Evolutionary conservation across 345 rosid genomes (phyloP), one percentile per base, ranked within the genome.

Genomic region (Nephelium lappaceum): DNA sequence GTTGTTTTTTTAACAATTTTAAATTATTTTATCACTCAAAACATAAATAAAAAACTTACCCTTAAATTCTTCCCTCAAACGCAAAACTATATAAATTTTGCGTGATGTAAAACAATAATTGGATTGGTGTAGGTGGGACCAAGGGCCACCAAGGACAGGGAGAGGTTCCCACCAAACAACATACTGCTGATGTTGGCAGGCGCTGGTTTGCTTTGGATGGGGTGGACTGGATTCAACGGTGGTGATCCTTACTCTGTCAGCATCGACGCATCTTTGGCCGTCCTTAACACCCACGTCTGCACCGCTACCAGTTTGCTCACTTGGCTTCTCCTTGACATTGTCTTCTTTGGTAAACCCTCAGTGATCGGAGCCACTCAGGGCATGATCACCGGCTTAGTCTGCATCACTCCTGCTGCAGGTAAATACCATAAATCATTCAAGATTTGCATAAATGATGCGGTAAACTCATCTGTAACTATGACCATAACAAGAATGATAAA

Each of bases 151-250:
- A 88, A 86, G 81, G 95, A 89, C 79, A 86, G 88, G 81, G 93
- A 91, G 73, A 84, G 93, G 75, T 91, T 89, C 69, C 93, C 92
- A 18, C 93, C 93, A 16, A 87, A 86, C 86, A 89, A 89, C 85
- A 88, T 91, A 6, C 75, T 89, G 42, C 87, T 91, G 62, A 91
- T 89, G 92, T 79, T 91, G 31, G 93, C 91, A 0, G 93, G 93
- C 31, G 91, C 92, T 1, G 92, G 95, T 25, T 83, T 91, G 6
- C 90, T 91, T 19, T 91, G 95, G 95, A 86, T 89, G 91, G 93
- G 93, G 9, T 91, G 95, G 93, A 87, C 89, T 0, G 95, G 93
- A 55, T 89, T 89, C 90, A 89, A 91, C 53, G 92, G 93, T 42
- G 95, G 95, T 38, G 95, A 86, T 77, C 93, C 93, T 4, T 89